A percentile compares a stretch with the other conserved stretches of the same genome.
phyloP scores from a whole-genome alignment of 2,329 filamentous ascomycete genomes.

The Calonectria ilicicola region DNA sequence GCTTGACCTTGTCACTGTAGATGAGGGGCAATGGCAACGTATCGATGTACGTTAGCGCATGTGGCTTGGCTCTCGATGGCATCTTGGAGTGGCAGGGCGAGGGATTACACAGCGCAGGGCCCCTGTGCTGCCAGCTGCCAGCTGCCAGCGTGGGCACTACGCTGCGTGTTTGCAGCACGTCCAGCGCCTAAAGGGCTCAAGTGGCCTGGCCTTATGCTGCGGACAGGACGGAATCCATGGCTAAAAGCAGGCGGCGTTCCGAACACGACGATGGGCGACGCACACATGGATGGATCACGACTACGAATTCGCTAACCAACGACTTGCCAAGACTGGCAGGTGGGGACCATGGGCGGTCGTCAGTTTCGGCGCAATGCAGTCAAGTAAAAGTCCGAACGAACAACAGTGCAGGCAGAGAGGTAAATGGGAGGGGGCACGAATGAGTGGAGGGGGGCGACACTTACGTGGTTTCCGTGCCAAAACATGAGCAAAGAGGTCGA shows the following conservation, averaged over 20 bases:
- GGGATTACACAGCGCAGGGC: neutral
- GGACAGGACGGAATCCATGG: neutral
- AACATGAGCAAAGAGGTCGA: neutral
- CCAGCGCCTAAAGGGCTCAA: neutral
- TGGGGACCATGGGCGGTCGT: slow-evolving; percentile 11
- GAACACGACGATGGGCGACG: slow-evolving; percentile 14
- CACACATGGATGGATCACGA: neutral
- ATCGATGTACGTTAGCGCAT: slow-evolving; percentile 4
- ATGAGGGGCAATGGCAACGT: slow-evolving; percentile 4
- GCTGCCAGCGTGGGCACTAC: neutral
- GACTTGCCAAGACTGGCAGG: slow-evolving; percentile 16
- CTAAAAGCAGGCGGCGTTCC: neutral
- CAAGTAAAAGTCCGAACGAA: neutral
- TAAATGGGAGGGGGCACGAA: neutral
- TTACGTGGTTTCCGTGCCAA: slow-evolving; percentile 24
- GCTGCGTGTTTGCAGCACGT: no score
- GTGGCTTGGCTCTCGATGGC: slow-evolving; percentile 11
- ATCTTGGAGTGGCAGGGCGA: neutral
- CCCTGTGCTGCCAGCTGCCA: neutral
- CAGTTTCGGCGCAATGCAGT: slow-evolving; percentile 7
- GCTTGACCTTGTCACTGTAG: neutral
- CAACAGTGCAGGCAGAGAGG: neutral
- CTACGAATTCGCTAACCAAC: neutral
- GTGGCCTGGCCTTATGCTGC: neutral
- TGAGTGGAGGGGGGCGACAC: neutral